These are phyloP conservation scores for Claviceps purpurea DNA, from an alignment of 2,329 filamentous ascomycete species.

Conservation along the genomic window DNA sequence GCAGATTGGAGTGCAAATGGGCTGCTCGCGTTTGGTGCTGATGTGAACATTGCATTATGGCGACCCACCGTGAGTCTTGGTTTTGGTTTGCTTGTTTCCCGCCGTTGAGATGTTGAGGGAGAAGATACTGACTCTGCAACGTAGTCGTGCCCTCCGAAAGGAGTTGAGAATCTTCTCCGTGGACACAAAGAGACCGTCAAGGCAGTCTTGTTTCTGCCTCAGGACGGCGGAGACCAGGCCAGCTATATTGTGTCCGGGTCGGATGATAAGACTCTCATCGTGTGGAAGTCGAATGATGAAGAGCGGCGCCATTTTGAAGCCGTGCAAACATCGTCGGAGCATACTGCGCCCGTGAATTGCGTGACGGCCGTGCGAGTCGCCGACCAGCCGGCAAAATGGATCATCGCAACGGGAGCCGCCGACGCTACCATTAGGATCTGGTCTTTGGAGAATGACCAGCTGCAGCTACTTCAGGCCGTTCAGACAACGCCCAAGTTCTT, in stretches of 20 bases:
- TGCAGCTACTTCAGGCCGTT: constrained; percentile 55
- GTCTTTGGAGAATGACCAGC: constrained; percentile 40
- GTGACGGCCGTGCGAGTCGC: constrained; percentile 31
- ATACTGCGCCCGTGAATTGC: constrained; percentile 65
- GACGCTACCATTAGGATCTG: constrained; percentile 64
- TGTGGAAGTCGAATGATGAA: constrained; percentile 44
- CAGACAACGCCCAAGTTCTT: constrained; percentile 66
- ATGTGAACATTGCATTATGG: constrained; percentile 84
- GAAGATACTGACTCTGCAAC: not conserved
- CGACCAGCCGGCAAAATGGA: constrained; percentile 18
- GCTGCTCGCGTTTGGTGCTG: constrained; percentile 75
- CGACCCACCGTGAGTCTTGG: constrained; percentile 50
- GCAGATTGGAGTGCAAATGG: constrained; percentile 75
- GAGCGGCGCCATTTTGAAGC: constrained; percentile 21
- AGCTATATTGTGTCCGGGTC: constrained; percentile 64
- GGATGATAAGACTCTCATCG: constrained; percentile 61
- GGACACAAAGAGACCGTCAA: constrained; percentile 75
- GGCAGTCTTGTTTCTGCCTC: constrained; percentile 63
- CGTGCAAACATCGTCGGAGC: constrained; percentile 44
- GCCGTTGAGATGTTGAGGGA: not conserved
- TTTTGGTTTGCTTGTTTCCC: not conserved
- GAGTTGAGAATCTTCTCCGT: constrained; percentile 53
- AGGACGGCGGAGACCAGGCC: constrained; percentile 26
- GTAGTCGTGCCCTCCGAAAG: constrained; percentile 29
- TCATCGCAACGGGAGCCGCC: constrained; percentile 67